Evolutionary conservation across 140 eudicot genomes (phyloP), one percentile per base, ranked within the genome.

Genomic region (Senecio squalidus): DNA sequence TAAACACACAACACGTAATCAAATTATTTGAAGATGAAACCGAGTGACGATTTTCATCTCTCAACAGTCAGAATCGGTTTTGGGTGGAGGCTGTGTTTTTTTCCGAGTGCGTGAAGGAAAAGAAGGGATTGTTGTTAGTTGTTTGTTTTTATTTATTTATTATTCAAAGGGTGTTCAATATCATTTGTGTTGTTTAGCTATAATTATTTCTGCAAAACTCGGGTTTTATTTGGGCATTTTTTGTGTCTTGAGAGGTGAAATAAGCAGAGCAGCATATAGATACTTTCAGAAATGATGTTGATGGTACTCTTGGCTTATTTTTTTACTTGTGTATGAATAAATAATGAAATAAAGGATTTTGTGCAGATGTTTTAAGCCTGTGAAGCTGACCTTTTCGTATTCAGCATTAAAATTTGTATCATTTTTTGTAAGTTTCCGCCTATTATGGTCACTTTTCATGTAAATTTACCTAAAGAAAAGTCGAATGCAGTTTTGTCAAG

Each of bases 241-340:
- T 71, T 61, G 62, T 31, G 44, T 45, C 46, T 54, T 71, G 71
- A 55, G 76, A 55, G 66, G 28, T 63, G 59, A 71, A 71, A 63
- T 71, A 62, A 54, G 76, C 68, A 44, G 43, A 47, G 52, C 54
- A 13, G 53, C 50, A 45, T 54, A 62, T 34, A 57, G 34, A 34
- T 70, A 62, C 64, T 61, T 55, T 60, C 36, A 25, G 50, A 55
- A 53, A 17, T 33, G 9, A 39, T 34, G 22, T 34, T 50, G 60
- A 36, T 69, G 59, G 7, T 46, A 47, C 49, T 6, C 14, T 29
- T 2, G 61, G 4, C 24, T 22, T 28, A 14, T n/a, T 15, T 63
- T n/a, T 53, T 54, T 46, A 14, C 41, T 41, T 9, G 9, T 21
- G 69, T 62, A 52, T 61, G 63, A 52, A 61, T 70, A 41, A 70